phyloP scores from a whole-genome alignment of 495 filamentous ascomycete genomes.

The Talaromyces liani region DNA sequence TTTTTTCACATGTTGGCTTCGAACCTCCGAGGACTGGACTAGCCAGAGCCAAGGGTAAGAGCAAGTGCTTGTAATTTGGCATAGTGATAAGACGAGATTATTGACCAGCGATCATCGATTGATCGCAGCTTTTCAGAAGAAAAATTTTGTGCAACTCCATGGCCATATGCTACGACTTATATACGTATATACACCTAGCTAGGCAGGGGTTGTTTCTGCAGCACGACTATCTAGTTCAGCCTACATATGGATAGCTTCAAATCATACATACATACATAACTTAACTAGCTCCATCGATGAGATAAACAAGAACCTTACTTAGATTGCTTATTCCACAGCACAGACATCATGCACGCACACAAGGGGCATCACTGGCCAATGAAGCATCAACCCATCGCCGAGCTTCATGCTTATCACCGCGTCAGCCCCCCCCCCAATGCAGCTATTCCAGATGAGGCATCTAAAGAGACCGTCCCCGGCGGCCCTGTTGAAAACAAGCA shows the following conservation, averaged over 20 bases:
- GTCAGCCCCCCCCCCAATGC: not conserved
- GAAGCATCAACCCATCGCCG: not conserved
- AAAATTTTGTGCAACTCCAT: not conserved
- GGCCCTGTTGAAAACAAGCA: not conserved
- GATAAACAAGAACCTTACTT: not conserved
- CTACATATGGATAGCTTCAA: not conserved
- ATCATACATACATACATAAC: not conserved
- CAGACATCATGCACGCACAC: not conserved
- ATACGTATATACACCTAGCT: not conserved
- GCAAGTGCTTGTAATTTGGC: not conserved
- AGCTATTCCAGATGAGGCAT: constrained; percentile 2
- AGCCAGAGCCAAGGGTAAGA: not conserved
- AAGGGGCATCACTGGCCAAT: not conserved
- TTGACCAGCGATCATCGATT: not conserved
- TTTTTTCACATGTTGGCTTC: constrained; percentile 24
- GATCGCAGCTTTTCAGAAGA: not conserved
- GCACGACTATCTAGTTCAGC: not conserved
- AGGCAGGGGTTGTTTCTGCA: not conserved
- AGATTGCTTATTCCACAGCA: not conserved
- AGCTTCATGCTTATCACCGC: not conserved
- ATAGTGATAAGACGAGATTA: not conserved
- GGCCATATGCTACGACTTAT: not conserved
- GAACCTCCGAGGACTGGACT: not conserved
- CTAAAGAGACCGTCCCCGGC: not conserved
- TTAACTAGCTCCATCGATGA: not conserved